phyloP scores from a whole-genome alignment of 2,329 filamentous ascomycete genomes.

The Colletotrichum destructivum region DNA sequence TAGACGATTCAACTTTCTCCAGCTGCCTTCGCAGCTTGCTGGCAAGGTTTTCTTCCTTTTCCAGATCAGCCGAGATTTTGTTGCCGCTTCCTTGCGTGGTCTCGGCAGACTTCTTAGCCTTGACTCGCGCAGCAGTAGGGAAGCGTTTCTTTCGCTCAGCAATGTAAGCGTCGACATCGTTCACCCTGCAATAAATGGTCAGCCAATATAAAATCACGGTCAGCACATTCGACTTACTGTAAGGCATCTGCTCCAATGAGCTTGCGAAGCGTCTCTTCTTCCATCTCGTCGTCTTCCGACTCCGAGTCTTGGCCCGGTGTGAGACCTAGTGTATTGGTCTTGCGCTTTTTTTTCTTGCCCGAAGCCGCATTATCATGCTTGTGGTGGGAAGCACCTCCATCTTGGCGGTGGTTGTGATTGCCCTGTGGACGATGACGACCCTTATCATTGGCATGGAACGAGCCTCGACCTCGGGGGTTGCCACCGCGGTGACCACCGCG shows the following conservation, averaged over 20 bases:
- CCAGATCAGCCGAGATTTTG: slow-evolving; percentile 45
- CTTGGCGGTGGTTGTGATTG: slow-evolving; percentile 49
- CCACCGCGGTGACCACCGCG: slow-evolving; percentile 54
- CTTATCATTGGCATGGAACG: slow-evolving; percentile 57
- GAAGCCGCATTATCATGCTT: slow-evolving; percentile 60
- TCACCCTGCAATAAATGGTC: slow-evolving; percentile 58
- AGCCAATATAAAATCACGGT: background rate
- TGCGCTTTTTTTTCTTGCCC: slow-evolving; percentile 79
- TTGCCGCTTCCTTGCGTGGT: slow-evolving; percentile 45
- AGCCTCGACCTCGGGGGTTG: slow-evolving; percentile 39
- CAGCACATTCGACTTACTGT: slow-evolving; percentile 60
- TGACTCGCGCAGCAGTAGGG: slow-evolving; percentile 81
- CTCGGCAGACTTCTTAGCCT: slow-evolving; percentile 71
- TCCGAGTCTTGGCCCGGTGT: slow-evolving; percentile 77
- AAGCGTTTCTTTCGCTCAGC: slow-evolving; percentile 84
- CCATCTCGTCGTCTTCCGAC: slow-evolving; percentile 77
- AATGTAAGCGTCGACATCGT: slow-evolving; percentile 85
- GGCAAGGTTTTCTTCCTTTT: slow-evolving; percentile 75
- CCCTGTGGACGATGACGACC: slow-evolving; percentile 42
- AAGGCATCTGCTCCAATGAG: slow-evolving; percentile 70
- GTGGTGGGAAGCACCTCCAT: slow-evolving; percentile 29
- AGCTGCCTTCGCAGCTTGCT: slow-evolving; percentile 76
- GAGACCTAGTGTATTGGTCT: slow-evolving; percentile 80
- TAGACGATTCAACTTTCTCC: slow-evolving; percentile 78
- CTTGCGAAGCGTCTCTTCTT: slow-evolving; percentile 77